Percentiles rank a stretch among this genome's conserved stretches.
Conservation (phyloP, 2,329 filamentous ascomycete genomes). For the Pseudopyrenochaeta lycopersici region DNA sequence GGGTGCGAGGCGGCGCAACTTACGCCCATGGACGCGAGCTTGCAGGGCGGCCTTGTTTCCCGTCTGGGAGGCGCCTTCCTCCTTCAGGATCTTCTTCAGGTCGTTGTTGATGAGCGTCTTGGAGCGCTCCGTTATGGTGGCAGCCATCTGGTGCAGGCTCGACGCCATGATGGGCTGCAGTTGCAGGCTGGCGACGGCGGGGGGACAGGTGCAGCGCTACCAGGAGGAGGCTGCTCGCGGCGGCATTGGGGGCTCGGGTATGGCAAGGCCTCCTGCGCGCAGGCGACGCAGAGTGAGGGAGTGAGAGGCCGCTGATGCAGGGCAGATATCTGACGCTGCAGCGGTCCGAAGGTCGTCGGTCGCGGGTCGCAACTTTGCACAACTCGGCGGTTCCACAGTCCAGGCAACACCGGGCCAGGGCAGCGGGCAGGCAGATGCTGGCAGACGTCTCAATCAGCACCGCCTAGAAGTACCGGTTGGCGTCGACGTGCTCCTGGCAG, state of each 20-base stretch:
- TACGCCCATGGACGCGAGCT: slow-evolving; percentile 79
- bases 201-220: slow-evolving; percentile 18
- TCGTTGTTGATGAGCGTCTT: slow-evolving; percentile 70
- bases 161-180: slow-evolving; percentile 38
- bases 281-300: slow-evolving; percentile 19
- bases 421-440: not conserved
- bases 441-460: not conserved
- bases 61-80: slow-evolving; percentile 73
- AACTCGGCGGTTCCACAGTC: slow-evolving; percentile 2
- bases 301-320: slow-evolving; percentile 16
- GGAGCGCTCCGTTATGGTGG: slow-evolving; percentile 54
- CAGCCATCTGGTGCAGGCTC: slow-evolving; percentile 53
- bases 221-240: slow-evolving; percentile 15
- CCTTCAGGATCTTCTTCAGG: slow-evolving; percentile 78
- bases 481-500: slow-evolving; percentile 29
- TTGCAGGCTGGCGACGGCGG: slow-evolving; percentile 6
- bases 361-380: slow-evolving; percentile 27
- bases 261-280: not conserved
- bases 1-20: slow-evolving; percentile 51
- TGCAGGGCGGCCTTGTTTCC: slow-evolving; percentile 89
- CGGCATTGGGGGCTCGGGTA: slow-evolving; percentile 16
- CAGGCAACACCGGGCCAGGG: not conserved
- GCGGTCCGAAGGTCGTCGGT: slow-evolving; percentile 14
- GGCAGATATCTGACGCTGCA: slow-evolving; percentile 14
- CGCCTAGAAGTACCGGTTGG: slow-evolving; percentile 5